Evolutionary conservation across 208 protist species (phyloP), one percentile per base, ranked within the genome.

Genomic region (Spongospora subterranea): DNA sequence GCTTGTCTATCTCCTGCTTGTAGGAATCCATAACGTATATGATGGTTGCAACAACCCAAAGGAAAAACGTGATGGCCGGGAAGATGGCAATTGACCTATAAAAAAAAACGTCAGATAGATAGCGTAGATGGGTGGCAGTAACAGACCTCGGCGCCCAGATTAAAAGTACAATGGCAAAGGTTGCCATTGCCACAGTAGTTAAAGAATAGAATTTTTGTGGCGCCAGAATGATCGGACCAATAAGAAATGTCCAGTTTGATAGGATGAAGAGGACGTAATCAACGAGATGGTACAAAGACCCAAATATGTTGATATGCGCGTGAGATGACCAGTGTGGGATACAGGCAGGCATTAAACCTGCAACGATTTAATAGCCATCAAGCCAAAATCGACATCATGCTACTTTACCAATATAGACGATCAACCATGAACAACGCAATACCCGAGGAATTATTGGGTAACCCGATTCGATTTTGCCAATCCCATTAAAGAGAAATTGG

Each of bases 51-150:
- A 82, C 11, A 82, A 35, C 17, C 71, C 71, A 82, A n/a, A 82
- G n/a, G 13, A 43, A 82, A 6, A 82, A 35, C 35, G 71, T 82
- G 35, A 82, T 43, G 6, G n/a, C 71, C 6, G 71, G 71, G n/a
- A 82, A 82, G n/a, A 82, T 82, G 6, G 71, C 71, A 43, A 82
- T 82, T 43, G 71, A 82, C 71, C 71, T 82, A 82, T 6, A 6
- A 82, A 43, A 20, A 35, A 43, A 82, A 35, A n/a, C 35, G 6
- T 82, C 6, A 43, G 6, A 20, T 20, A 35, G 17, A n/a, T 35
- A n/a, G 35, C 6, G 35, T 6, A 82, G n/a, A 43, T n/a, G n/a
- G 71, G 71, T n/a, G 54, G 6, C 35, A 17, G 17, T 82, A 6
- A n/a, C n/a, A 20, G 6, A 82, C 71, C 71, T 82, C 35, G 71